Evolutionary conservation across 768 basidiomycete genomes (phyloP).

Genomic region (button mushroom (Agaricus bisporus)): DNA sequence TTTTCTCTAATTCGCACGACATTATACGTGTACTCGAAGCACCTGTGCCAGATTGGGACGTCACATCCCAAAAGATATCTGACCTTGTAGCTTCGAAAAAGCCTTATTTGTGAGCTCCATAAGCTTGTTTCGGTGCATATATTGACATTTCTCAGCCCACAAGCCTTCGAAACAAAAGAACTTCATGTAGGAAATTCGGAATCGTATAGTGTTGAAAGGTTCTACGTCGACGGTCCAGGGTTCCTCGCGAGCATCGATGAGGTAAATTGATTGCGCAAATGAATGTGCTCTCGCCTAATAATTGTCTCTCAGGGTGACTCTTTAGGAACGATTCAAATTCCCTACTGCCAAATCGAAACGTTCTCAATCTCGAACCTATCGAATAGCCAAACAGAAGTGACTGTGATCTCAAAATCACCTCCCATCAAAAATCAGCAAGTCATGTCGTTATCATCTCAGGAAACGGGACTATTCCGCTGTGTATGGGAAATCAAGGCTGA

Average conservation of each 20-base stretch:
- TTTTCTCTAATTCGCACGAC: conserved; percentile 29
- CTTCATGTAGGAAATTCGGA: conserved; percentile 28
- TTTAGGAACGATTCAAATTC: conserved; percentile 45
- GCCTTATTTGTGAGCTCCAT: conserved; percentile 38
- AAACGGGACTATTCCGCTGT: conserved; percentile 18
- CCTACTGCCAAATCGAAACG: conserved; percentile 27
- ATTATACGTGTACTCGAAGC: conserved; percentile 36
- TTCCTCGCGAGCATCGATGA: conserved; percentile 48
- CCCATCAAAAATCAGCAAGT: conserved; percentile 28
- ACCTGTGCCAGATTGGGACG: conserved; percentile 46
- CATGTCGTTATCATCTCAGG: conserved; percentile 7
- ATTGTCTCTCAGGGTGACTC: conserved; percentile 32
- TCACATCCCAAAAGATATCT: conserved; percentile 40
- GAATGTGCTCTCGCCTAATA: conserved; percentile 2
- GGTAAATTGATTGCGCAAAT: conserved; percentile 16
- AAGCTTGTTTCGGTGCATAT: not conserved
- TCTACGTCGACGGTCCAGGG: conserved; percentile 45
- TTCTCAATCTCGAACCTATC: conserved; percentile 18
- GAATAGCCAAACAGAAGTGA: conserved; percentile 22
- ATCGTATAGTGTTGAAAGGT: conserved; percentile 32
- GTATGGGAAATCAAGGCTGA: conserved; percentile 32
- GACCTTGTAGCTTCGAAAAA: conserved; percentile 40
- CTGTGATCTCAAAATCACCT: conserved; percentile 25
- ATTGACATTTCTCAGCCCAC: conserved; percentile 37
- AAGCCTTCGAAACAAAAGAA: conserved; percentile 43